A percentile compares a stretch with the other conserved stretches of the same genome.
Evolutionary conservation across 768 basidiomycete genomes (phyloP).

Genomic region (Leucosporidium scottii): DNA sequence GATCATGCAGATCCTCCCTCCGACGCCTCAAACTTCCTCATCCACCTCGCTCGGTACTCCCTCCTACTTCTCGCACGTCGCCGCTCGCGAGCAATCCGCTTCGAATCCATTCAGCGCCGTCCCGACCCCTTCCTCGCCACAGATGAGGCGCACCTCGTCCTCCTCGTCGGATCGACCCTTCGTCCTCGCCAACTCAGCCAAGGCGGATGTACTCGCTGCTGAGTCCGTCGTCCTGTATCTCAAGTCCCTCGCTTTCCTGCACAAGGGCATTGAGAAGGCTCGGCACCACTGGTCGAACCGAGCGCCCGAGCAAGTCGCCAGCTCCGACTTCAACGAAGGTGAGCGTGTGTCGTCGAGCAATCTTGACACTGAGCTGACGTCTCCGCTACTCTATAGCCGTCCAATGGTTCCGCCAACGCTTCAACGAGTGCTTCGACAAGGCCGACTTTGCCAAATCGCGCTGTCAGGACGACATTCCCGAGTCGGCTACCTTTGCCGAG

Average conservation of each 20-base stretch:
- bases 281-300: conserved; percentile 61
- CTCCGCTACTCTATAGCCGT: conserved; percentile 40
- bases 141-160: conserved; percentile 37
- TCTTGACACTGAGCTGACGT: conserved; percentile 30
- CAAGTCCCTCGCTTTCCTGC: conserved; percentile 83
- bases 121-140: conserved; percentile 20
- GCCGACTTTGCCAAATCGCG: conserved; percentile 53
- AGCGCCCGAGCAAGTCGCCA: conserved; percentile 61
- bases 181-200: conserved; percentile 18
- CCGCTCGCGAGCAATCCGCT: conserved; percentile 28
- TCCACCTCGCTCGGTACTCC: conserved; percentile 25
- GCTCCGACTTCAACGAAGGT: conserved; percentile 57
- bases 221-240: conserved; percentile 84
- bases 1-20: conserved; percentile 83
- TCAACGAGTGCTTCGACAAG: conserved; percentile 88
- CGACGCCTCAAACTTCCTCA: conserved; percentile 49
- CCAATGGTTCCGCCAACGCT: conserved; percentile 86
- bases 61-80: conserved; percentile 28
- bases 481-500: conserved; percentile 76
- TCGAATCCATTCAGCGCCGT: conserved; percentile 31
- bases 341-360: conserved; percentile 66
- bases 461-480: conserved; percentile 59
- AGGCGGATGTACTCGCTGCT: conserved; percentile 32
- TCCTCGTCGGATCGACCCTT: conserved; percentile 35
- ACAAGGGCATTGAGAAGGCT: conserved; percentile 82